These are phyloP conservation scores for Nakaseomyces uthaithaninus DNA, from an alignment of 1,139 yeast species.

Conservation along the genomic window DNA sequence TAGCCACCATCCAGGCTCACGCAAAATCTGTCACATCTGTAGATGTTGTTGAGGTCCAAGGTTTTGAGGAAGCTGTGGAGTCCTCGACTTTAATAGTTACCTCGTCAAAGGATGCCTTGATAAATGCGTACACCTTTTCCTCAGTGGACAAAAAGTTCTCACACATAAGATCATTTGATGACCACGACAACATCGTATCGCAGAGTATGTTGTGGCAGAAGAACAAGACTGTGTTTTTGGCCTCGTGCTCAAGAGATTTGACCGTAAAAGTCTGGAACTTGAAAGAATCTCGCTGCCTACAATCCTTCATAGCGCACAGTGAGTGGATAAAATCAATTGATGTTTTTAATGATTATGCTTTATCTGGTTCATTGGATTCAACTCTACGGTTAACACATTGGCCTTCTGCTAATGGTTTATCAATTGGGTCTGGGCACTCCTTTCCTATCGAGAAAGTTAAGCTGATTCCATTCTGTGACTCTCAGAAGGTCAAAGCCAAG, in stretches of 20 bases:
- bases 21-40: slow-evolving; percentile 60
- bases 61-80: background rate
- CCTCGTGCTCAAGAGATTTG: slow-evolving; percentile 72
- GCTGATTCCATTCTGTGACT: slow-evolving; percentile 46
- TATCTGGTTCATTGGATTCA: slow-evolving; percentile 80
- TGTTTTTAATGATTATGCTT: slow-evolving; percentile 44
- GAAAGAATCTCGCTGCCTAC: slow-evolving; percentile 56
- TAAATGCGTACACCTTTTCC: slow-evolving; percentile 39
- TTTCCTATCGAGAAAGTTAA: slow-evolving; percentile 75
- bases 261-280: slow-evolving; percentile 74
- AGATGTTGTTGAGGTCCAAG: slow-evolving; percentile 35
- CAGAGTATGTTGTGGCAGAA: slow-evolving; percentile 41
- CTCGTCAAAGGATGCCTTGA: slow-evolving; percentile 45
- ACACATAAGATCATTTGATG: slow-evolving; percentile 59
- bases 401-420: slow-evolving; percentile 59
- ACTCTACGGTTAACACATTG: slow-evolving; percentile 59
- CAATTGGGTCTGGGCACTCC: slow-evolving; percentile 65
- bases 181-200: slow-evolving; percentile 89
- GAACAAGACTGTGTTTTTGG: slow-evolving; percentile 31
- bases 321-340: slow-evolving; percentile 82
- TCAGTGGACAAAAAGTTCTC: slow-evolving; percentile 39
- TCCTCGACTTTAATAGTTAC: slow-evolving; percentile 28
- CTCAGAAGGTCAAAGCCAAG: slow-evolving; percentile 10
- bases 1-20: slow-evolving; percentile 65
- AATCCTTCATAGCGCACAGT: slow-evolving; percentile 67